phyloP scores from a whole-genome alignment of 805 yeast genomes.

The Saccharomycopsis malanga region DNA sequence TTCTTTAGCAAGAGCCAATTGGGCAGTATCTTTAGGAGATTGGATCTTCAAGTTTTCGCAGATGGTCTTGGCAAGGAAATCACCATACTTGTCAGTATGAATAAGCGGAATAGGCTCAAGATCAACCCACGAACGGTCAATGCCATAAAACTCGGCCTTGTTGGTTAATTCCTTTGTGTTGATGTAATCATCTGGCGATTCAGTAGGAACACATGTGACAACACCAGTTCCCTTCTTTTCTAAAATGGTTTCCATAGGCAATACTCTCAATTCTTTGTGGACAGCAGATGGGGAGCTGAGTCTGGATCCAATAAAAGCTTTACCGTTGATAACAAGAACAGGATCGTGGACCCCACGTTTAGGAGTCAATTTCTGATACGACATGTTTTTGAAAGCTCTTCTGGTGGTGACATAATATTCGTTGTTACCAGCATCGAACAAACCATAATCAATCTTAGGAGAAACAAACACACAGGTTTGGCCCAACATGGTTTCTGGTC shows the following conservation, averaged over 20 bases:
- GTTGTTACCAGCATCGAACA: slow-evolving; percentile 74
- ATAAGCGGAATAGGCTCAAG: slow-evolving; percentile 69
- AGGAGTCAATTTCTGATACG: slow-evolving; percentile 89
- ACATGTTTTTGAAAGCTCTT: slow-evolving; percentile 96
- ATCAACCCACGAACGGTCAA: slow-evolving; percentile 51
- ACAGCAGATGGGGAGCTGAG: slow-evolving; percentile 79
- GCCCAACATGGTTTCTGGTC: slow-evolving; percentile 99
- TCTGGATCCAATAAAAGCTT: slow-evolving; percentile 73
- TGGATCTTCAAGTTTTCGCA: slow-evolving; percentile 84
- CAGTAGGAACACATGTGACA: slow-evolving; percentile 98
- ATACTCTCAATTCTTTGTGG: slow-evolving; percentile 62
- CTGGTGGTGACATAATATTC: slow-evolving; percentile 81
- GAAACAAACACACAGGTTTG: slow-evolving; percentile 98
- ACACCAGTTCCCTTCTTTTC: slow-evolving; percentile 98
- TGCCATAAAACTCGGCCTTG: slow-evolving; percentile 20
- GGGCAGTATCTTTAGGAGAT: slow-evolving; percentile 86
- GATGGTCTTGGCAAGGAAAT: slow-evolving; percentile 74
- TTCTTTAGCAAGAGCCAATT: slow-evolving; percentile 89
- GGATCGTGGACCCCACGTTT: slow-evolving; percentile 71
- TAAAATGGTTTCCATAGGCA: slow-evolving; percentile 96
- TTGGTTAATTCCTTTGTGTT: slow-evolving; percentile 43
- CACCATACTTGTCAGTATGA: slow-evolving; percentile 80
- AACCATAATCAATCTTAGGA: slow-evolving; percentile 87
- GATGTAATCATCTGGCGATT: slow-evolving; percentile 94
- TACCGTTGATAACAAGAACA: slow-evolving; percentile 56